Percentiles rank a stretch among this genome's conserved stretches.
These are phyloP conservation scores for Podospora fimiseda DNA, from an alignment of 495 filamentous ascomycete genomes.

Conservation along the genomic window DNA sequence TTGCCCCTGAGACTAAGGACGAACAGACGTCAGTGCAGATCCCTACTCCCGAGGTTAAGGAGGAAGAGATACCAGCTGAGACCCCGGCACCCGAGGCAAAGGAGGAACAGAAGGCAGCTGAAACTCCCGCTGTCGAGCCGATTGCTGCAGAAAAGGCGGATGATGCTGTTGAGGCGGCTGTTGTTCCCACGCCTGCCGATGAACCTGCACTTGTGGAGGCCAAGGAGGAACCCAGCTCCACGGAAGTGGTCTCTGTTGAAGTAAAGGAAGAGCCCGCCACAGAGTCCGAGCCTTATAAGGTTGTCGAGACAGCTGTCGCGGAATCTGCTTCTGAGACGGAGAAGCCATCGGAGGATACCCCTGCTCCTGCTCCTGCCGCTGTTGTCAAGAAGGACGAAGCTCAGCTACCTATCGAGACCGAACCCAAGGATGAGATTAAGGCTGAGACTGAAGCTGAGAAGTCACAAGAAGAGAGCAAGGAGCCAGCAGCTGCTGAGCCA, in stretches of 20 bases:
- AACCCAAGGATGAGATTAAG: not conserved
- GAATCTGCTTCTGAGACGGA: not conserved
- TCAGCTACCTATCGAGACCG: not conserved
- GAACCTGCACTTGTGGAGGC: not conserved
- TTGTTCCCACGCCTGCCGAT: not conserved
- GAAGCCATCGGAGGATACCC: too few relatives aligned
- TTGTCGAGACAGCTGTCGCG: not conserved
- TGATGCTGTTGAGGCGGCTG: too few relatives aligned
- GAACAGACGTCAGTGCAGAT: not conserved
- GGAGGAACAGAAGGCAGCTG: not conserved
- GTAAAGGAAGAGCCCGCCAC: not conserved
- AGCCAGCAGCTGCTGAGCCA: not conserved
- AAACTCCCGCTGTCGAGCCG: not conserved
- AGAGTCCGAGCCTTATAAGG: not conserved
- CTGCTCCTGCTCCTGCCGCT: not conserved
- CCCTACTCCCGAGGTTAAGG: not conserved
- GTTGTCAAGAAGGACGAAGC: not conserved
- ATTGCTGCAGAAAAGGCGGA: not conserved
- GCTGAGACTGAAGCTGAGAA: not conserved
- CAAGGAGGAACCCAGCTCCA: not conserved
- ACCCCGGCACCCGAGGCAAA: not conserved
- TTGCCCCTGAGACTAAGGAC: not conserved
- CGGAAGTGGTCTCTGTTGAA: conserved; percentile 2
- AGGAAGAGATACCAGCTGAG: not conserved
- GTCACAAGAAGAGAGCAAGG: not conserved